Percentiles rank a stretch among this genome's conserved stretches.
These are phyloP conservation scores for Candida khao-thaluensis DNA, from an alignment of 805 yeast species.

Conservation along the genomic window DNA sequence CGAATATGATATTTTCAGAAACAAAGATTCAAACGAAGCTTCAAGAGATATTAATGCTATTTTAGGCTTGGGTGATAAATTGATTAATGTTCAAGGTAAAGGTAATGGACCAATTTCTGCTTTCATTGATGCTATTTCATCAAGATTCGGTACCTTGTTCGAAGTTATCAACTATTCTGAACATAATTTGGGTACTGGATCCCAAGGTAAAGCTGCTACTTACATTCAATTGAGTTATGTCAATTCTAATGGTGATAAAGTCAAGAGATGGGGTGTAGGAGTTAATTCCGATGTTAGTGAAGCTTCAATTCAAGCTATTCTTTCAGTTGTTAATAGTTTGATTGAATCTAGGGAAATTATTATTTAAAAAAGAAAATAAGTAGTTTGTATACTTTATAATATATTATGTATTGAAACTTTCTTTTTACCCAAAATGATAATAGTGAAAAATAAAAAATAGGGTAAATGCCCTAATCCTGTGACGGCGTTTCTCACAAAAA, in stretches of 20 bases:
- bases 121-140: constrained; percentile 61
- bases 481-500: neutral
- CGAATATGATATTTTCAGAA: constrained; percentile 48
- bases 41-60: constrained; percentile 51
- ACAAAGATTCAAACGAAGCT: constrained; percentile 23
- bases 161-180: constrained; percentile 69
- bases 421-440: no score
- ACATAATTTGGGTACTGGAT: constrained; percentile 71
- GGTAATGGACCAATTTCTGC: constrained; percentile 84
- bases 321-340: constrained; percentile 53
- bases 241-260: constrained; percentile 36
- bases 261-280: constrained; percentile 44
- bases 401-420: constrained; percentile 2
- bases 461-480: neutral
- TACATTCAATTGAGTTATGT: constrained; percentile 55
- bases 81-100: constrained; percentile 45
- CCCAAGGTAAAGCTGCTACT: constrained; percentile 72
- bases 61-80: constrained; percentile 15
- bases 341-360: constrained; percentile 29
- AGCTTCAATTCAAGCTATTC: constrained; percentile 58
- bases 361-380: constrained; percentile 15
- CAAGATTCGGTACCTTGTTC: constrained; percentile 49
- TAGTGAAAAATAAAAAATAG: no score
- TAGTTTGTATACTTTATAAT: neutral
- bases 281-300: constrained; percentile 43